Evolutionary conservation across 306 rosid genomes (phyloP), one percentile per base, ranked within the genome.

Genomic region (Rubus parviflorus): DNA sequence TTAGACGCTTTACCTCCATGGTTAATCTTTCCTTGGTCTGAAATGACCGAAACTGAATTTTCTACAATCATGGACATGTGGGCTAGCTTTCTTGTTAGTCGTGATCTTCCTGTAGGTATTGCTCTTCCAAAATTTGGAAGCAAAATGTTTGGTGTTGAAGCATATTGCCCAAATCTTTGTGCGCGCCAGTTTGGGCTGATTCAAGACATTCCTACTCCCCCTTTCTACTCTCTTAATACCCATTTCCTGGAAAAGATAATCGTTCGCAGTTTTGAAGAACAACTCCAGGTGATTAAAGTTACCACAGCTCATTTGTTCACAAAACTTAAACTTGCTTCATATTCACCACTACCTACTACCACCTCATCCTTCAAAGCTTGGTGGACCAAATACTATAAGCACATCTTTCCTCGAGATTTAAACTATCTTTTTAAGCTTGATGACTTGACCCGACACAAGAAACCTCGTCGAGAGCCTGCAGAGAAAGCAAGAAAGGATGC

Each of bases 161-260:
- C 16, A 17, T 70, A 70, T 35, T 70, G 75, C 61, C 61, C 75
- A 16, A 70, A 47, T 49, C 75, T 48, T 6, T 49, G 62, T 70
- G 75, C 75, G 22, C 47, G 75, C 20, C 75, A 70, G 61, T 70
- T 70, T 1, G 75, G 62, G 12, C 23, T 49, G 62, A 70, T 70
- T 17, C 75, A 70, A 35, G 61, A 12, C 75, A 10, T 70, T 49
- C 75, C 75, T 49, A 12, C 75, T 30, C 46, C 75, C 25, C 61
- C 75, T 9, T 70, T 30, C 25, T 70, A 48, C 23, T 70, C 61
- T 48, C 38, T 49, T 22, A 70, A 51, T 17, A 49, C 62, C 6
- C 16, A 48, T 35, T 51, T 16, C n/a, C 45, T 14, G 0, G 30
- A 70, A 30, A 70, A 56, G 45, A 8, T 15, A 9, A 2, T 19